Conservation (phyloP, 805 yeast species). For the Wickerhamomyces chaumierensis region DNA sequence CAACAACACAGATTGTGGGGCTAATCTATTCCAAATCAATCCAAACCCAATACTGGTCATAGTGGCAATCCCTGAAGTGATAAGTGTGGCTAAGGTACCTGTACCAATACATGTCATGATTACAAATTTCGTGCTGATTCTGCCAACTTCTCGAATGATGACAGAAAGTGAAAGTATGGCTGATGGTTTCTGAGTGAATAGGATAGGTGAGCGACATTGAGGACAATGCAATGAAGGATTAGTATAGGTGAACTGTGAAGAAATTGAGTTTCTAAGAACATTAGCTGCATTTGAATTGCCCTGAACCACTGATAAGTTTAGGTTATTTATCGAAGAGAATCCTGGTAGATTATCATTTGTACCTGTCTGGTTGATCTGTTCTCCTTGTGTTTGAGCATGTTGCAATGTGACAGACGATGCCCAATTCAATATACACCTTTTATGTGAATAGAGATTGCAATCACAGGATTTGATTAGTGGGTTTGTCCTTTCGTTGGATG, state of each 20-base stretch:
- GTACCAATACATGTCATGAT: neutral
- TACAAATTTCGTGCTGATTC: neutral
- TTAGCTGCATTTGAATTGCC: neutral
- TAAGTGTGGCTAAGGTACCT: neutral
- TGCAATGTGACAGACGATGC: constrained; percentile 2
- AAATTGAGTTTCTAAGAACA: neutral
- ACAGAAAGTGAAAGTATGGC: neutral
- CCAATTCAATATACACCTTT: constrained; percentile 6
- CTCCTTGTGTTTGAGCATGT: neutral
- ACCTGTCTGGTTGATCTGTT: neutral
- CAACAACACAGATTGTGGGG: neutral
- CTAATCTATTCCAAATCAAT: neutral
- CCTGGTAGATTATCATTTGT: neutral
- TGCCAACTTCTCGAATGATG: neutral
- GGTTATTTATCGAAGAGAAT: constrained; percentile 1
- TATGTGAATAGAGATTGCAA: constrained; percentile 6
- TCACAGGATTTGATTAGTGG: constrained; percentile 4
- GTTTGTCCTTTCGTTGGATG: constrained; percentile 1
- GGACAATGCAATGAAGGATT: constrained; percentile 4
- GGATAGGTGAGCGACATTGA: constrained; percentile 5
- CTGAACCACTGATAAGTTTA: neutral
- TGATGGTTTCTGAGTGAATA: neutral
- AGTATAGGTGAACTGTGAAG: constrained; percentile 1
- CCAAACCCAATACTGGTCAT: neutral
- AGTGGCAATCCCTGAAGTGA: neutral